These are phyloP conservation scores for Phylloporus sp. DNA, from an alignment of 768 basidiomycete species.

Conservation along the genomic window DNA sequence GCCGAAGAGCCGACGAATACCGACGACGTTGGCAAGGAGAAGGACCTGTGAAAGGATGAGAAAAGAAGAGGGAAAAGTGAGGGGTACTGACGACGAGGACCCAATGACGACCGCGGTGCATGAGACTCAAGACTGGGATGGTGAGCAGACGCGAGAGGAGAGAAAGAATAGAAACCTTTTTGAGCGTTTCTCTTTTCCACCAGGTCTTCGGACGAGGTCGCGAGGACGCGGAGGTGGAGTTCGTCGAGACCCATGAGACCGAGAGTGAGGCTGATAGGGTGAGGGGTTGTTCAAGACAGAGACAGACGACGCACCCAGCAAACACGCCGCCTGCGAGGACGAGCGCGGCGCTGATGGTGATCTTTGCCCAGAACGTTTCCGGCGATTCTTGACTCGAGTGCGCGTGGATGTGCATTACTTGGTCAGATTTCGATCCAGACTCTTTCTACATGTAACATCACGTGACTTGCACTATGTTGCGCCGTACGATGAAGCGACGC, in stretches of 20 bases:
- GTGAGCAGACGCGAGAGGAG: background rate
- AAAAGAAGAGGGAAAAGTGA: background rate
- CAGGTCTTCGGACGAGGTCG: conserved; percentile 72
- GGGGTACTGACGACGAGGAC: conserved; percentile 72
- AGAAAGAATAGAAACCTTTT: conserved; percentile 45
- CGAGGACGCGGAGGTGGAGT: conserved; percentile 80
- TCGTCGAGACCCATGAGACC: conserved; percentile 94
- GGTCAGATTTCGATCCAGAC: background rate
- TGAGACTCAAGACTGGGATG: conserved; percentile 44
- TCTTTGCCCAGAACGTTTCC: conserved; percentile 72
- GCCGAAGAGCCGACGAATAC: conserved; percentile 19
- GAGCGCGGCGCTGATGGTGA: conserved; percentile 58
- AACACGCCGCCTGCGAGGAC: conserved; percentile 89
- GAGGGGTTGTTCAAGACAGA: background rate
- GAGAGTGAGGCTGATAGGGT: conserved; percentile 62
- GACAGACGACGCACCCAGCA: conserved; percentile 56
- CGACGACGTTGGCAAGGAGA: conserved; percentile 81
- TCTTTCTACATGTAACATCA: too few relatives aligned
- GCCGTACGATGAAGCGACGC: conserved; percentile 43
- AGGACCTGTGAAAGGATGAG: conserved; percentile 52
- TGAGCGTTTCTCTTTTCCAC: conserved; percentile 65
- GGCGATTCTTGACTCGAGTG: too few relatives aligned
- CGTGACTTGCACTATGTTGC: too few relatives aligned
- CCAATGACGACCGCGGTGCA: conserved; percentile 79
- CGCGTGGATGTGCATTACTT: background rate